phyloP scores from a whole-genome alignment of 108 stramenopile species.

The Asterionellopsis glacialis region DNA sequence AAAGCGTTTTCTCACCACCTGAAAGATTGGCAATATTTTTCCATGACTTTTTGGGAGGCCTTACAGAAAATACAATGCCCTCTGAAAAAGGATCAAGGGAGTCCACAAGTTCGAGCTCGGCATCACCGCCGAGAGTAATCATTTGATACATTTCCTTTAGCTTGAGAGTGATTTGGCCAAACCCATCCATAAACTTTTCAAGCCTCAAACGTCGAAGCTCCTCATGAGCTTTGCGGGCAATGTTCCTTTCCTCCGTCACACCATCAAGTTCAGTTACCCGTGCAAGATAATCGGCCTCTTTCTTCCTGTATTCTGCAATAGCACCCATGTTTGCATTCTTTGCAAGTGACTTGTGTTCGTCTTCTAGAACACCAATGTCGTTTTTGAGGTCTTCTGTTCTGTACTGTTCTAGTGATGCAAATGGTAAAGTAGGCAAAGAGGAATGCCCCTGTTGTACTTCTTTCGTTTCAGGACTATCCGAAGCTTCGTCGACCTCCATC shows the following conservation, averaged over 20 bases:
- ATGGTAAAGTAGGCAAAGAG: conserved; percentile 36
- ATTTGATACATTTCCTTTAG: conserved; percentile 99
- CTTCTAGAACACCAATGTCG: conserved; percentile 69
- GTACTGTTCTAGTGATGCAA: conserved; percentile 58
- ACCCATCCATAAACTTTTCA: conserved; percentile 99
- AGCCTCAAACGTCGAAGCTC: conserved; percentile 91
- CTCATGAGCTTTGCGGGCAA: conserved; percentile 80
- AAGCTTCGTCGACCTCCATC: conserved; percentile 6
- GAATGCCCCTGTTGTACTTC: conserved; percentile 12
- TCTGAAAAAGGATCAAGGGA: conserved; percentile 98
- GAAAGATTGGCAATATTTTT: conserved; percentile 97
- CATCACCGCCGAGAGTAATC: conserved; percentile 99
- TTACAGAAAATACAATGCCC: conserved; percentile 96
- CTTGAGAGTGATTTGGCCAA: conserved; percentile 92
- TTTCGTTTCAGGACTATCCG: conserved; percentile 8
- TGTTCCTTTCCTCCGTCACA: conserved; percentile 83
- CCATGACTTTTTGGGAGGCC: conserved; percentile 99
- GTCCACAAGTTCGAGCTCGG: conserved; percentile 98
- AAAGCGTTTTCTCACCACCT: conserved; percentile 98
- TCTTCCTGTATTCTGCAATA: conserved; percentile 90
- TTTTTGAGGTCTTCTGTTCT: conserved; percentile 54
- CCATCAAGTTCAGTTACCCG: conserved; percentile 86
- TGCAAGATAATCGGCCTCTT: conserved; percentile 85
- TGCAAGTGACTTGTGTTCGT: conserved; percentile 72
- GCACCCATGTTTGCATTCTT: conserved; percentile 92